Base-by-base conservation (phyloP, 768 basidiomycete genomes). In the Russula sp. region DNA sequence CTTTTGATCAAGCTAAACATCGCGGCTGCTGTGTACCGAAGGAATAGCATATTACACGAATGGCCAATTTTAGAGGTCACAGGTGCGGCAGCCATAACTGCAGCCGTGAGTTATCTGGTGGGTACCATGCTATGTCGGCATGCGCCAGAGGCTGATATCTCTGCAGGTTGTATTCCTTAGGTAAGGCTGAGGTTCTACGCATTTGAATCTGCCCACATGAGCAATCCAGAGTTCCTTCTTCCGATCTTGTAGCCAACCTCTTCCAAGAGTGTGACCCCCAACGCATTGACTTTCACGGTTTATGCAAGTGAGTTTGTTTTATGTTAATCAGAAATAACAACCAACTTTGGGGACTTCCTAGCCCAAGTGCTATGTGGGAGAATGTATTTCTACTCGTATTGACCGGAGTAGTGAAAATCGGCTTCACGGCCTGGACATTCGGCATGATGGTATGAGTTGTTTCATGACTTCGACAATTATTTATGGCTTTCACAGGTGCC, bases 231-330 rank as follows among this genome's bases (percentile, higher is more conserved):
- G 88, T 85, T 6, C 88, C 87, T 71, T 79, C 87, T 1, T 92
- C 90, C 0, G 90, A 93, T 72, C 79, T 94, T 24, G 92, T 94
- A 8, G 84, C 89, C 11, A 89, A 88, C 69, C 81, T 94, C 14
- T 89, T 94, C 74, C 85, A 87, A 67, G 92, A 94, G 74, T 95
- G 93, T 71, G 85, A 88, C 70, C 75, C 85, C 10, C 75, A 75
- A 5, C 87, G 83, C 70, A 80, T 81, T 8, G 85, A 88, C 70
- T 87, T 84, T 66, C 88, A 88, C 68, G 88, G 88, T 3, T 78
- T 94, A 36, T 95, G 92, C 86, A 89, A 89, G 88, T 89, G 70
- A 68, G 86, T 74, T 22, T 9, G 18, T 20, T 22, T 10, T 36
- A 13, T 40, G 28, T 24, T 26, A 38, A 13, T 44, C 14, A 14